phyloP scores from a whole-genome alignment of 495 filamentous ascomycete species.

The Aspergillus homomorphus region DNA sequence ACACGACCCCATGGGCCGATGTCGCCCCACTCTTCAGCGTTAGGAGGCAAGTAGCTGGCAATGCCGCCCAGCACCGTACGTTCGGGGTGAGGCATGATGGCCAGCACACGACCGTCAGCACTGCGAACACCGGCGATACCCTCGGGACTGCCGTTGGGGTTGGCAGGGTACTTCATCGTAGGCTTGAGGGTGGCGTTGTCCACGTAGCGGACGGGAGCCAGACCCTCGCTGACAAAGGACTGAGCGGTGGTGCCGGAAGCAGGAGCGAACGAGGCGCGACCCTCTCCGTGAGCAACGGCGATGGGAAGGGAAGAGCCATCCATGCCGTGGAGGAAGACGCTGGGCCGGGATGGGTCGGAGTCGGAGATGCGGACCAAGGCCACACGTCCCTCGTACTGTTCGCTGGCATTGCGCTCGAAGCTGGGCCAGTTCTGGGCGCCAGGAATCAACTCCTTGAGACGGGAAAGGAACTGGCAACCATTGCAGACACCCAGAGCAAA shows the following conservation, averaged over 20 bases:
- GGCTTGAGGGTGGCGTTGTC: conserved; percentile 68
- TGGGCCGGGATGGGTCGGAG: conserved; percentile 52
- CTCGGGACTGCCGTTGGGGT: conserved; percentile 87
- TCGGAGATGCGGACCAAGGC: conserved; percentile 82
- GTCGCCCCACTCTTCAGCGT: conserved; percentile 73
- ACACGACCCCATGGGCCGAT: conserved; percentile 84
- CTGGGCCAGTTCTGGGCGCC: conserved; percentile 82
- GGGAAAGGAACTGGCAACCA: conserved; percentile 91
- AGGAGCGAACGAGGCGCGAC: conserved; percentile 70
- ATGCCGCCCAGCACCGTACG: conserved; percentile 83
- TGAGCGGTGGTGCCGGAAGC: conserved; percentile 34
- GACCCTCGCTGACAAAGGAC: conserved; percentile 56
- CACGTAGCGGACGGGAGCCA: conserved; percentile 75
- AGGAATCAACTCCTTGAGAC: conserved; percentile 79
- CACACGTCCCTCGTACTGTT: conserved; percentile 90
- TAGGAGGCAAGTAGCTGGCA: conserved; percentile 68
- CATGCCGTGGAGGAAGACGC: conserved; percentile 96
- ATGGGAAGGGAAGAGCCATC: conserved; percentile 78
- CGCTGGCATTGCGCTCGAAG: conserved; percentile 79
- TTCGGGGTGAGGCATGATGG: conserved; percentile 97
- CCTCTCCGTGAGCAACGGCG: conserved; percentile 88
- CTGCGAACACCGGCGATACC: conserved; percentile 83
- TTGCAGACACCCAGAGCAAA: conserved; percentile 97
- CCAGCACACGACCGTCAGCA: conserved; percentile 79
- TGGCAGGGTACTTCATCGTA: conserved; percentile 83